phyloP scores from a whole-genome alignment of 2,329 filamentous ascomycete species.

The Diplodia scrobiculata region DNA sequence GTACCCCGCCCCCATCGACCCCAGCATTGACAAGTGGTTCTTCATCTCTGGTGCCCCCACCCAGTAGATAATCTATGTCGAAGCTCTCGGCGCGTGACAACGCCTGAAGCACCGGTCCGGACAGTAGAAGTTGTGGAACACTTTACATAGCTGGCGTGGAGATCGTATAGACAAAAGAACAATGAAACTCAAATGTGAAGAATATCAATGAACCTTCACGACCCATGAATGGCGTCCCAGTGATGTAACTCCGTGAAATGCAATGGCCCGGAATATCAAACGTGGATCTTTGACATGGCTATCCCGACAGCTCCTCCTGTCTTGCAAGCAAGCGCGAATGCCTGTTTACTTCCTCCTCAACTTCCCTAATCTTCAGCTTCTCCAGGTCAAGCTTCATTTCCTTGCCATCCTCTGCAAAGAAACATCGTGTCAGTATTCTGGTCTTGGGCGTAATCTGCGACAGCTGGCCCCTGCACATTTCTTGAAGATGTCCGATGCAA shows the following conservation, averaged over 20 bases:
- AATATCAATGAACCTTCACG: not conserved
- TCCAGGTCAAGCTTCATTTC: conserved; percentile 80
- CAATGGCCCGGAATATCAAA: conserved; percentile 10
- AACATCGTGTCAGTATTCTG: not conserved
- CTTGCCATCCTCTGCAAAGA: conserved; percentile 78
- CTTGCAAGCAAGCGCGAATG: conserved; percentile 82
- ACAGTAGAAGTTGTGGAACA: conserved; percentile 22
- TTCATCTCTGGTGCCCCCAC: conserved; percentile 96
- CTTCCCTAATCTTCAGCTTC: conserved; percentile 78
- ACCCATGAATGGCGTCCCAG: not conserved
- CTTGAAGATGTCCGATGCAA: not conserved
- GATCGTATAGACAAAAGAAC: conserved; percentile 30
- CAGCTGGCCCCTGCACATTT: not conserved
- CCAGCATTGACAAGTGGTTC: conserved; percentile 99
- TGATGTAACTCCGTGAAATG: conserved; percentile 29
- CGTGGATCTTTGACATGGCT: not conserved
- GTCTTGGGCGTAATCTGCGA: not conserved
- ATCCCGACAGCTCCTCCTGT: conserved; percentile 70
- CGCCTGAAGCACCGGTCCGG: not conserved
- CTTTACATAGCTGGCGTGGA: conserved; percentile 25
- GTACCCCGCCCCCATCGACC: conserved; percentile 83
- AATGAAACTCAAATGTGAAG: conserved; percentile 15
- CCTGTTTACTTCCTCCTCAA: conserved; percentile 85
- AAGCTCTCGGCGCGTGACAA: conserved; percentile 18
- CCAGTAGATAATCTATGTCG: conserved; percentile 39